Conservation (phyloP, 495 filamentous ascomycete genomes). For the Hypoxylon fragiforme region DNA sequence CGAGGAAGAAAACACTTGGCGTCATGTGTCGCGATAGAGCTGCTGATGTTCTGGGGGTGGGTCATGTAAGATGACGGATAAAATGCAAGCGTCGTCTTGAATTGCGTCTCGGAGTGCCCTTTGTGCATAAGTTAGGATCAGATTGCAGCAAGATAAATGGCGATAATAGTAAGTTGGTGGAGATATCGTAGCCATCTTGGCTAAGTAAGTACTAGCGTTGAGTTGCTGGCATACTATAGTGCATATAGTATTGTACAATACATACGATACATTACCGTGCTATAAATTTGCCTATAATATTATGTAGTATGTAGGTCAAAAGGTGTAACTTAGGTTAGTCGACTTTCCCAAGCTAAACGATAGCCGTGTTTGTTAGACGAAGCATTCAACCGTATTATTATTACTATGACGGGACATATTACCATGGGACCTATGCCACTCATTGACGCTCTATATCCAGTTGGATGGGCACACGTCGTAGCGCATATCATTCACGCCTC, state of each 20-base stretch:
- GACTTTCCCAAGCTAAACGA: neutral
- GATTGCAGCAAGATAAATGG: conserved; percentile 9
- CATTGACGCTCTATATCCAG: conserved; percentile 8
- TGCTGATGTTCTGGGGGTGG: conserved; percentile 7
- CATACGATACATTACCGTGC: no score
- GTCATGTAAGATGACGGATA: conserved; percentile 15
- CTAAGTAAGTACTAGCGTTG: neutral
- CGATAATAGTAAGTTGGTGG: conserved; percentile 10
- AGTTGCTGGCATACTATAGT: neutral
- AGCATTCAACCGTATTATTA: conserved; percentile 14
- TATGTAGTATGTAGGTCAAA: no score
- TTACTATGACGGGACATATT: conserved; percentile 19
- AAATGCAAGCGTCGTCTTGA: conserved; percentile 10
- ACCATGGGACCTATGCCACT: conserved; percentile 6
- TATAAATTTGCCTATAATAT: no score
- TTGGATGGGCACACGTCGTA: conserved; percentile 28
- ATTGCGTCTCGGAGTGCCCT: conserved; percentile 11
- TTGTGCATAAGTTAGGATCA: conserved; percentile 18
- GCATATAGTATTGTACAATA: no score
- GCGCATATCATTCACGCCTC: conserved; percentile 1
- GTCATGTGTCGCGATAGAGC: conserved; percentile 1
- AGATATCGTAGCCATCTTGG: neutral
- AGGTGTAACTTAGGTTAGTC: neutral
- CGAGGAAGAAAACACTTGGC: neutral
- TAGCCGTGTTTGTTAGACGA: neutral